Base-by-base conservation (phyloP, 495 filamentous ascomycete genomes). In the Penicillium atrosanguineum region DNA sequence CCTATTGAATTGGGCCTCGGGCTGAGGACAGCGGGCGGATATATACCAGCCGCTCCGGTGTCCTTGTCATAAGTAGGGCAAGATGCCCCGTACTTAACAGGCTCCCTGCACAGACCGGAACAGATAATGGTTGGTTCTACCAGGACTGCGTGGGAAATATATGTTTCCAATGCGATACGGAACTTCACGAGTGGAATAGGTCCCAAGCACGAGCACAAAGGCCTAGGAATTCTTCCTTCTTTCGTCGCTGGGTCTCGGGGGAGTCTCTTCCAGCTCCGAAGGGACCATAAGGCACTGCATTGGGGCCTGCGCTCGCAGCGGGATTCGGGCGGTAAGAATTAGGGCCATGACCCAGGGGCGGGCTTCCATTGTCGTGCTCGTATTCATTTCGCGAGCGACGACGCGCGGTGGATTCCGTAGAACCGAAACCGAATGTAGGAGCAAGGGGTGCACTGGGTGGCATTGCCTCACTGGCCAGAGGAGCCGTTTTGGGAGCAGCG, bases 171-270 rank as follows among this genome's bases (percentile, higher is more conserved):
- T 19, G 11, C 14, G 31, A 4, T 28, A 31, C 42, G 7, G 7
- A 7, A 8, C 6, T 40, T 86, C 76, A 98, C 45, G 91, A 96
- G 76, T 97, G 94, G 68, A 98, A 95, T 47, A 98, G 65, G 74
- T 98, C 94, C 94, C 94, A 98, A 21, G 93, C 93, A 62, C 90
- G 78, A 46, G 87, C 83, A 64, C 94, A 98, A 39, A 97, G 71
- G 43, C 79, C 74, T 57, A 98, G 70, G 65, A 98, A 98, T 64
- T 98, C 93, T 42, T 96, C 92, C 69, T 92, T 90, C 84, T 98
- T 98, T 68, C 82, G 85, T 51, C 82, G 76, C 64, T 91, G 83
- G n/a, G 83, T 87, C 52, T 91, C 90, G 5, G 91, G 90, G 44
- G 89, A 90, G 56, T 94, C 88, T 43, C 90, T 74, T 8, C 86